Base-by-base conservation (phyloP, 2,329 filamentous ascomycete species). In the Thielaviopsis euricoi region DNA sequence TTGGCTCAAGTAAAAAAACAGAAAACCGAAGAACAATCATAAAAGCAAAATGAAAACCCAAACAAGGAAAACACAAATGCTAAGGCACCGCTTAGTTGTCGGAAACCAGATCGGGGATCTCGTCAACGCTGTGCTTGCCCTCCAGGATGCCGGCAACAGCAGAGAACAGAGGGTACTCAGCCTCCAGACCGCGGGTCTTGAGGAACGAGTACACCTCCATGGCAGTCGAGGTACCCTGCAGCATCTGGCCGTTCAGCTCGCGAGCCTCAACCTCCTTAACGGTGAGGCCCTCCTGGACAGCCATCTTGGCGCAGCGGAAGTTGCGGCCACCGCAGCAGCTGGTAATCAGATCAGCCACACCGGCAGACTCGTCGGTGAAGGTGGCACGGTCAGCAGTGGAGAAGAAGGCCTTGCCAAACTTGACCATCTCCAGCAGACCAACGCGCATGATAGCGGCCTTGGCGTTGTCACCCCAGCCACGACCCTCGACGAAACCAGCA, bases 371-470 rank as follows among this genome's bases (percentile, higher is more conserved):
- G 68, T 96, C 89, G n/a, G 91, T 97, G 69, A 98, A 97, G 0
- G 93, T 98, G 59, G 80, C 81, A 10, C 86, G 81, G 63, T 86
- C 80, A 25, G 93, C 85, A 0, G 86, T 87, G 65, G 90, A 80
- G 69, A 97, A 98, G 76, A 97, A 98, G 65, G 86, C 82, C 70
- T 90, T 89, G 63, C 91, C 91, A 64, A 98, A 98, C 68, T 87
- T 86, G 66, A 97, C 89, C 85, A 96, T 95, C 73, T 98, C 93
- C 65, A 96, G 78, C 52, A 98, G 81, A 7, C 93, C 93, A 21
- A 97, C 86, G 49, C 93, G 87, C 89, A 98, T 97, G 61, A 98
- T 85, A 52, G 93, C 93, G n/a, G 93, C 89, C 75, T 98, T 97
- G 63, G 91, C 91, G 65, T 97, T 98, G 75, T 97, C 90, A 66